A percentile compares a stretch with the other conserved stretches of the same genome.
These are phyloP conservation scores for Mycena chlorophos DNA, from an alignment of 768 basidiomycete genomes.

Conservation along the genomic window DNA sequence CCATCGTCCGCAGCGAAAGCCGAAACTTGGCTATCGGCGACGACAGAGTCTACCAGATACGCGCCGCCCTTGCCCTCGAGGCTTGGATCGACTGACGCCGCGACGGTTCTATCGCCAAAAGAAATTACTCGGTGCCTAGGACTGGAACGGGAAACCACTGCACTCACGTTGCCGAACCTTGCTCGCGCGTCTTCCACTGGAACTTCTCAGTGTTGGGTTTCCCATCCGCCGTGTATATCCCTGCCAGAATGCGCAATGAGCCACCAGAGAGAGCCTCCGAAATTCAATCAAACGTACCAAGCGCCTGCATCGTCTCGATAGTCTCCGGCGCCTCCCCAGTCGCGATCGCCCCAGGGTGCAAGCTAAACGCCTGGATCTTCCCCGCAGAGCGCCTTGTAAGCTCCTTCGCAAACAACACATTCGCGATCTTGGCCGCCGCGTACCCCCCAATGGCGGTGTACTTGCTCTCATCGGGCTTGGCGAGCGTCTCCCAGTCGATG, in stretches of 20 bases:
- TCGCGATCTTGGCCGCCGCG: conserved; percentile 7
- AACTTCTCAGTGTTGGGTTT: neutral
- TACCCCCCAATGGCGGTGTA: neutral
- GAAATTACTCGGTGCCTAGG: too few relatives aligned
- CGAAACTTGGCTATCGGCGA: too few relatives aligned
- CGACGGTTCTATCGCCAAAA: conserved; percentile 1
- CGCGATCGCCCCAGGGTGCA: conserved; percentile 9
- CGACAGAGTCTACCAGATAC: conserved; percentile 1
- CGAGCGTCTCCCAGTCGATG: conserved; percentile 1
- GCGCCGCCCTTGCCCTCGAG: conserved; percentile 9
- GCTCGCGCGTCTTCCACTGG: conserved; percentile 7
- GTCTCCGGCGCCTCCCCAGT: neutral
- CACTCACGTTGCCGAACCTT: conserved; percentile 17
- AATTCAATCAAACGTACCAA: too few relatives aligned
- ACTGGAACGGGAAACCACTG: too few relatives aligned
- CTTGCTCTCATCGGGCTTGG: neutral
- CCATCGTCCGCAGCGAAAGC: too few relatives aligned
- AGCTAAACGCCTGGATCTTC: conserved; percentile 1
- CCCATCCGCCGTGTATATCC: conserved; percentile 2
- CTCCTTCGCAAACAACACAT: conserved; percentile 8
- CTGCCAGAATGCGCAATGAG: too few relatives aligned
- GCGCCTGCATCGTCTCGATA: neutral
- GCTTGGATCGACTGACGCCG: conserved; percentile 11
- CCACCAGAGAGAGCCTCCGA: too few relatives aligned
- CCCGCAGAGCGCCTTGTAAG: conserved; percentile 2